phyloP scores from a whole-genome alignment of 805 yeast species.

The Spathaspora girioi region DNA sequence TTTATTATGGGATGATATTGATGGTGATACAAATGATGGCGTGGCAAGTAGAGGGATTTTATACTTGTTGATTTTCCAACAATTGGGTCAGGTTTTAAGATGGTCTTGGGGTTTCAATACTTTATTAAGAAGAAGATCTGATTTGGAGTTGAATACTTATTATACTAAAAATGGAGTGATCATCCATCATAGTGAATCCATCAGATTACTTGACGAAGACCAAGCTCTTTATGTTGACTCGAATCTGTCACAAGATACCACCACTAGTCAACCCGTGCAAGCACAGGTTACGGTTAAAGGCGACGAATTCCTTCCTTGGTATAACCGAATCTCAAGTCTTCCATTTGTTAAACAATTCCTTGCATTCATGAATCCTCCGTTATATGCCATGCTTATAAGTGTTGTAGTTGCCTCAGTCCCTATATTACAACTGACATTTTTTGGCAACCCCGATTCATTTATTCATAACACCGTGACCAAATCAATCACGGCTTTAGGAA shows the following conservation, averaged over 20 bases:
- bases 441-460: slow-evolving; percentile 51
- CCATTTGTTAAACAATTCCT: slow-evolving; percentile 21
- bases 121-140: slow-evolving; percentile 51
- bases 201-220: slow-evolving; percentile 3
- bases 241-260: not conserved
- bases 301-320: not conserved
- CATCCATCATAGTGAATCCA: slow-evolving; percentile 3
- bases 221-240: slow-evolving; percentile 3
- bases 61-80: slow-evolving; percentile 73
- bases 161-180: slow-evolving; percentile 7
- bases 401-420: slow-evolving; percentile 69
- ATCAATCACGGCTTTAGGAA: slow-evolving; percentile 63
- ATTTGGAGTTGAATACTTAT: slow-evolving; percentile 28
- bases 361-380: slow-evolving; percentile 73
- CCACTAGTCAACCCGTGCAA: not conserved
- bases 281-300: not conserved
- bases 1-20: slow-evolving; percentile 70
- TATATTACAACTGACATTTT: slow-evolving; percentile 52
- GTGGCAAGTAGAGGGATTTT: slow-evolving; percentile 77
- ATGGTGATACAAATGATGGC: slow-evolving; percentile 61
- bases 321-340: slow-evolving; percentile 3
- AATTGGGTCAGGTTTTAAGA: slow-evolving; percentile 75
- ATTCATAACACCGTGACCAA: slow-evolving; percentile 61
- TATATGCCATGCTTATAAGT: slow-evolving; percentile 70
- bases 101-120: slow-evolving; percentile 89